phyloP scores from a whole-genome alignment of 768 basidiomycete genomes.

The Vararia minispora region DNA sequence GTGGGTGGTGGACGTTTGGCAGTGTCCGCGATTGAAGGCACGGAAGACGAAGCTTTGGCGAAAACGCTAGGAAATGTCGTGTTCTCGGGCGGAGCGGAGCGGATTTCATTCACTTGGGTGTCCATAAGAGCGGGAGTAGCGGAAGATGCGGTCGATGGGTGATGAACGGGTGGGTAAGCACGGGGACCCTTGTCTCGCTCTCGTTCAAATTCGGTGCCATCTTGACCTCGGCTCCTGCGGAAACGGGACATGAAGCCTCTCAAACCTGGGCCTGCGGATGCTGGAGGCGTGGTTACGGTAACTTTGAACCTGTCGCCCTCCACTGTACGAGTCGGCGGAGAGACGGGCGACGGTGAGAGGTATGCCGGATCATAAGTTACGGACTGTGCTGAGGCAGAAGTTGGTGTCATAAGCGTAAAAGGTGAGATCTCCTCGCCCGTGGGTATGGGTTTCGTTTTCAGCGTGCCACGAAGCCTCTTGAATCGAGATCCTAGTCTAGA shows the following conservation, averaged over 20 bases:
- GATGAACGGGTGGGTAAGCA: too few relatives aligned
- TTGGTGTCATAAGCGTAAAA: slow-evolving; percentile 30
- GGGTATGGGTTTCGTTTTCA: slow-evolving; percentile 42
- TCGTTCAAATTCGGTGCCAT: slow-evolving; percentile 5
- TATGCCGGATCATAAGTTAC: slow-evolving; percentile 27
- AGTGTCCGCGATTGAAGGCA: neutral
- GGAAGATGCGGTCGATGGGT: too few relatives aligned
- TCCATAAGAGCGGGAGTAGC: too few relatives aligned
- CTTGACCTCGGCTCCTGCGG: slow-evolving; percentile 28
- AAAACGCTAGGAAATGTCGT: slow-evolving; percentile 10
- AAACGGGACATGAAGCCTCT: slow-evolving; percentile 79
- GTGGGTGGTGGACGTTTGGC: neutral
- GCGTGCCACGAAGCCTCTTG: slow-evolving; percentile 58
- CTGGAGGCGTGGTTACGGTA: slow-evolving; percentile 48
- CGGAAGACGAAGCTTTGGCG: neutral
- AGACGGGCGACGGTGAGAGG: slow-evolving; percentile 23
- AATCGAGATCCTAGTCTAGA: slow-evolving; percentile 65
- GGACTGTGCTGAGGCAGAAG: slow-evolving; percentile 27
- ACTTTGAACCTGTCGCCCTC: slow-evolving; percentile 46
- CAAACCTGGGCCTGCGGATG: slow-evolving; percentile 61
- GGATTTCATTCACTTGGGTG: neutral
- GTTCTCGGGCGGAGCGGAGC: slow-evolving; percentile 11
- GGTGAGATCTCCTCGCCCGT: slow-evolving; percentile 41
- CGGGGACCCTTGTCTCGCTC: neutral
- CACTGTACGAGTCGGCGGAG: slow-evolving; percentile 31